Evolutionary conservation across 169 alveolate genomes (phyloP).

Genomic region (Cyclospora cayetanensis): DNA sequence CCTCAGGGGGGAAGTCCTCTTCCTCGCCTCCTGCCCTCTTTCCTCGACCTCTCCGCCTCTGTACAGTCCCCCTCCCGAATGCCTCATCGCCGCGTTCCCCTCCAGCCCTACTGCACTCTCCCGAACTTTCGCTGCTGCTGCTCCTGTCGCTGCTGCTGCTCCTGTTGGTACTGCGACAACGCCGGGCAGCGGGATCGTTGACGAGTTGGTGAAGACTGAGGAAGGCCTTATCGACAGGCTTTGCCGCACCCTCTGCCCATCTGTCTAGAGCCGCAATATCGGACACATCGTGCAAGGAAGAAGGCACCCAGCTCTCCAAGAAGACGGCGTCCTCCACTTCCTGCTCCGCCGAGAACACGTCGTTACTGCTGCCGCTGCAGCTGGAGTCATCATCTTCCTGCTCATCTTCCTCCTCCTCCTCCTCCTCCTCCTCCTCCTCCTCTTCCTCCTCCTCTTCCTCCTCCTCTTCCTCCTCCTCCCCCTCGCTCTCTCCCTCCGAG

Average conservation of each 20-base stretch:
- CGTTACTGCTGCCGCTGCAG: slow-evolving; percentile 48
- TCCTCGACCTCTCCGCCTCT: not conserved
- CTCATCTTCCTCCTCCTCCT: not conserved
- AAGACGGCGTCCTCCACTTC: slow-evolving; percentile 77
- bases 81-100: not conserved
- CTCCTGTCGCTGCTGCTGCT: slow-evolving; percentile 59
- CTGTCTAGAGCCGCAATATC: slow-evolving; percentile 80
- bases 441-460: slow-evolving; percentile 28
- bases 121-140: slow-evolving; percentile 18
- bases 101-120: not conserved
- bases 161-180: slow-evolving; percentile 27
- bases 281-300: slow-evolving; percentile 79
- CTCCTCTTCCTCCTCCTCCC: slow-evolving; percentile 29
- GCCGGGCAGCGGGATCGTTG: not conserved
- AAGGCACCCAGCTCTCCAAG: slow-evolving; percentile 83
- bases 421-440: slow-evolving; percentile 53
- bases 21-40: slow-evolving; percentile 16
- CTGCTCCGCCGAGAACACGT: not conserved
- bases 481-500: not conserved
- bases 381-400: not conserved
- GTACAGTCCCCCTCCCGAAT: not conserved
- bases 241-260: not conserved
- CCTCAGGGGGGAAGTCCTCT: not conserved
- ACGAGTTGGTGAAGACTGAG: not conserved
- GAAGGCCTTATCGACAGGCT: not conserved